Evolutionary conservation across 1,284 basidiomycete species (phyloP), one percentile per base, ranked within the genome.

Genomic region (Ceratorhiza oryzae-sativae): DNA sequence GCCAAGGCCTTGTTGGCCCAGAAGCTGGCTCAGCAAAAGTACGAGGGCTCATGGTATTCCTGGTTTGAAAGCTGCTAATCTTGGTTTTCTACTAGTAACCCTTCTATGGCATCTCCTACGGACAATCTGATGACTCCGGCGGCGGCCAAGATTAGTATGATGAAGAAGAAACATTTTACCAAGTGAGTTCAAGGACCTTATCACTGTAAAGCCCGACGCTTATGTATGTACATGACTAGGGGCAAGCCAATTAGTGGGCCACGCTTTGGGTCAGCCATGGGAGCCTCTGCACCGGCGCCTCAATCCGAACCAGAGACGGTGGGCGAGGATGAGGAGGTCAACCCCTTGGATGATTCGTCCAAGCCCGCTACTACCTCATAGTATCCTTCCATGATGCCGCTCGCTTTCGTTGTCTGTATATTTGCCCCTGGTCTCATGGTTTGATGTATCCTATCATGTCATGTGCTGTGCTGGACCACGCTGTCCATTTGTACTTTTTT

Each of bases 121-220:
- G 95, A 98, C 80, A 93, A 92, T 78, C 84, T 97, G 80, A 88
- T 97, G 85, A 96, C 94, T 3, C 95, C 95, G 0, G 89, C 89
- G 79, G 92, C 94, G 4, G 90, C 94, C 81, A 97, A 97, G 81
- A 86, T 97, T 70, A 90, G 85, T 65, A 90, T 91, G 23, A 90
- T 91, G 2, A 95, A 90, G 86, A 94, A 95, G 86, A 94, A 94
- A 81, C 93, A 94, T 77, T 97, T 96, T 78, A 83, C 82, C 65
- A 96, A 93, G 95, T 96, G 76, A 61, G 91, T 83, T 0, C n/a
- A 36, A 13, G 27, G 9, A 25, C 15, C 27, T 36, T 25, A 2
- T 20, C 39, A 9, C 8, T 8, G 27, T 27, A n/a, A 18, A n/a
- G n/a, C 55, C 12, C 1, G 23, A 4, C 53, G 34, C 42, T 55